Evolutionary conservation across 371 early-diverging fungal species (phyloP), one percentile per base, ranked within the genome.

Genomic region (Mucor saturninus): DNA sequence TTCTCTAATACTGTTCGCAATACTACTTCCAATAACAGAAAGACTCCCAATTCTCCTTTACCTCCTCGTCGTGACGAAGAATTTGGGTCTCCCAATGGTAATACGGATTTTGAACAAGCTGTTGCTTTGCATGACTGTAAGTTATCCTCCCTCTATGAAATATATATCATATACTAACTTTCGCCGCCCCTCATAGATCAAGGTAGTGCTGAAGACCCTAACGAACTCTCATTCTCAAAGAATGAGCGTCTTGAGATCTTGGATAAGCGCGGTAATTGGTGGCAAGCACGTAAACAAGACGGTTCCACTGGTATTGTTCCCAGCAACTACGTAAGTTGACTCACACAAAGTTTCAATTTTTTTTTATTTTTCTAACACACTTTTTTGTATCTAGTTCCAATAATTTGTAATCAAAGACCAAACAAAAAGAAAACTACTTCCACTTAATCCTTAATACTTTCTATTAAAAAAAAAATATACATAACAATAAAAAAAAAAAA

Each of bases 251-350:
- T 98, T 69, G 93, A 93, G 31, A 88, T 98, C 61, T 69, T 93
- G 32, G 95, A 96, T 73, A 92, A 86, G 69, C 88, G 91, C 75
- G 97, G 97, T 72, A 94, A 95, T 67, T 97, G 97, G 97, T 97
- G 97, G 97, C 91, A 93, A 74, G 97, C 93, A 42, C 86, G 88
- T 61, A 90, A 89, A 61, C 73, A 77, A 46, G 91, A 95, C 67
- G 96, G 95, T 15, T 69, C 83, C 8, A 73, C 86, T 13, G 98
- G 98, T 61, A 96, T 97, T 78, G 95, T 91, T 14, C 98, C 98
- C 52, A 90, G 91, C 74, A 97, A 97, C 81, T 97, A 95, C 62
- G 72, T 88, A 75, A 71, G 73, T 64, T 53, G 26, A 50, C 10
- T 29, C 5, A 30, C 21, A 50, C 5, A 50, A 26, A 56, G 30